Conservation (phyloP, 805 yeast genomes). For the Blastobotrys chiropterorum region DNA sequence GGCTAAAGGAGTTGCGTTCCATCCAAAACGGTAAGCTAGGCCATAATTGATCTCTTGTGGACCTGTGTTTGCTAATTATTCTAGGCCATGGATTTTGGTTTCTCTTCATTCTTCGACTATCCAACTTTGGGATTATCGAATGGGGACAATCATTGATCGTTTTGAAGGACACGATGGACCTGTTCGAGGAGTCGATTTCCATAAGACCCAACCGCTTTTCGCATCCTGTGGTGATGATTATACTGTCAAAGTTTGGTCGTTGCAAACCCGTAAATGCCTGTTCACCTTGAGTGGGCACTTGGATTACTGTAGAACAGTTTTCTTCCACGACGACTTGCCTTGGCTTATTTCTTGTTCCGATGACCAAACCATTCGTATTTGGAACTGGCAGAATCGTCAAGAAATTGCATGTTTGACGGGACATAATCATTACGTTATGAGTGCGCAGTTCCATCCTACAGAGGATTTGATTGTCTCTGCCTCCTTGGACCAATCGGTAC, state of each 20-base stretch:
- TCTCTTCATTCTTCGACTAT: conserved; percentile 97
- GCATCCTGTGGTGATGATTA: conserved; percentile 98
- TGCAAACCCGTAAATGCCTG: conserved; percentile 82
- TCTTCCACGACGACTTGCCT: conserved; percentile 92
- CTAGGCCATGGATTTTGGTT: conserved; percentile 90
- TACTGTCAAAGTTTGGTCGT: conserved; percentile 91
- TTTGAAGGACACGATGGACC: conserved; percentile 99
- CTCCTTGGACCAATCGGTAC: conserved; percentile 94
- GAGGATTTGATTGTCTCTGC: conserved; percentile 95
- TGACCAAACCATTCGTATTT: conserved; percentile 96
- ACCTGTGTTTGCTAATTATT: background rate
- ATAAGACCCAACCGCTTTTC: conserved; percentile 95
- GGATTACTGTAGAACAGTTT: conserved; percentile 91
- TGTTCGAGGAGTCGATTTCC: conserved; percentile 91
- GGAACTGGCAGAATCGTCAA: conserved; percentile 99
- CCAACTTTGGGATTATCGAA: conserved; percentile 98
- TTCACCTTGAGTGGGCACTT: conserved; percentile 90
- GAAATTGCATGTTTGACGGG: conserved; percentile 97
- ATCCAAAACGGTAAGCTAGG: conserved; percentile 59
- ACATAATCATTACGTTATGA: conserved; percentile 97
- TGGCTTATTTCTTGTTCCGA: conserved; percentile 96
- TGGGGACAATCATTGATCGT: conserved; percentile 95
- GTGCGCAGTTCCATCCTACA: conserved; percentile 94
- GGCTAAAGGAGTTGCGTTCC: conserved; percentile 97
- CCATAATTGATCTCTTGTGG: background rate